Evolutionary conservation across 371 early-diverging fungal species (phyloP), one percentile per base, ranked within the genome.

Genomic region (Modicella reniformis): DNA sequence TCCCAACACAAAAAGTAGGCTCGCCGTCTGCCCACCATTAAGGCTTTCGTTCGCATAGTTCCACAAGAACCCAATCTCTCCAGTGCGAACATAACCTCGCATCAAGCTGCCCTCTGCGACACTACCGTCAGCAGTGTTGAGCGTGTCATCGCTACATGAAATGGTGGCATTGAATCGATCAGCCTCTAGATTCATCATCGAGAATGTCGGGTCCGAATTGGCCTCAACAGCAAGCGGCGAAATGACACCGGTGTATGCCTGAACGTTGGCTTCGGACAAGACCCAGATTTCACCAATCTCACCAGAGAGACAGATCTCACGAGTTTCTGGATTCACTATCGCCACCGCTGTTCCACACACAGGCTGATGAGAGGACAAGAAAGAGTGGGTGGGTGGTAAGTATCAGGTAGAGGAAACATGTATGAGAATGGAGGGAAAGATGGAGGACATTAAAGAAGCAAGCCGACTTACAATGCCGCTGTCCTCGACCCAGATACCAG

Each of bases 251-350:
- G 74, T 68, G 37, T 81, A 75, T 0, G 76, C 64, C 33, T 82
- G 82, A 13, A 84, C 84, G 59, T 87, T 90, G 29, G 84, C 85
- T 28, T 88, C 86, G 10, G 88, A 88, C 10, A 87, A 84, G 2
- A 96, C 92, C 94, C 94, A 95, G 12, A 96, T 91, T 80, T 95
- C 96, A 47, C 96, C 96, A 29, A 94, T 80, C 53, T 87, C 86
- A 53, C 93, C 86, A 9, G 90, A 87, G 0, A 87, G 84, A 67
- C 92, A 90, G 3, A 91, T 75, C 13, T 79, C 84, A 1, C 79
- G 81, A 1, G 92, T 91, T 29, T 83, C 85, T 1, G 94, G 93
- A 59, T 95, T 89, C 44, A 94, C 93, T 60, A 95, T 92, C 25
- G 94, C 94, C 3, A 93, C 86, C 83, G 92, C 90, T 0, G 94